These are phyloP conservation scores for Neurospora tetrasperma DNA, from an alignment of 495 filamentous ascomycete genomes.

Conservation along the genomic window DNA sequence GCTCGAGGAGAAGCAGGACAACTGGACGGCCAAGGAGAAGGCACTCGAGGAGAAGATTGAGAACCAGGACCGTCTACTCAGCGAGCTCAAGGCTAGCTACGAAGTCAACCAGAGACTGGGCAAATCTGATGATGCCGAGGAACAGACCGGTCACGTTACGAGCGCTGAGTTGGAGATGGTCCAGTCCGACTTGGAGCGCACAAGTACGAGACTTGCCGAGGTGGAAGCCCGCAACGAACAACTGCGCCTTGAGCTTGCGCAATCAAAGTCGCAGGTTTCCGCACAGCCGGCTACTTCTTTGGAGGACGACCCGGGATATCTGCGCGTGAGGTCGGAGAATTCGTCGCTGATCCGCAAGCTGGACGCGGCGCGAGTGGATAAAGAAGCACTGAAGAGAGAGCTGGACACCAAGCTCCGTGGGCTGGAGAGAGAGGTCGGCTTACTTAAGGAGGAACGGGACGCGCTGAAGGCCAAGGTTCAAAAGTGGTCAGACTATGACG, in stretches of 20 bases:
- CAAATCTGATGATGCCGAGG: slow-evolving; percentile 52
- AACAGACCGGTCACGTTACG: slow-evolving; percentile 51
- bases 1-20: slow-evolving; percentile 87
- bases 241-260: slow-evolving; percentile 77
- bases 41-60: slow-evolving; percentile 86
- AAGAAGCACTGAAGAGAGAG: slow-evolving; percentile 62
- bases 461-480: slow-evolving; percentile 66
- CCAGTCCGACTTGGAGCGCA: slow-evolving; percentile 80
- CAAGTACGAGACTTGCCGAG: slow-evolving; percentile 76
- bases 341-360: slow-evolving; percentile 78
- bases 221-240: slow-evolving; percentile 94
- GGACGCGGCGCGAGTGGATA: slow-evolving; percentile 71
- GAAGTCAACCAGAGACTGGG: slow-evolving; percentile 90
- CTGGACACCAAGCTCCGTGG: slow-evolving; percentile 61
- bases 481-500: slow-evolving; percentile 90
- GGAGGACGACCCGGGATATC: slow-evolving; percentile 82
- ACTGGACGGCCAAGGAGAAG: slow-evolving; percentile 93
- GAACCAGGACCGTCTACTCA: slow-evolving; percentile 83
- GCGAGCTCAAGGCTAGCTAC: slow-evolving; percentile 92
- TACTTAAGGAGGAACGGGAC: slow-evolving; percentile 59
- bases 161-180: slow-evolving; percentile 92
- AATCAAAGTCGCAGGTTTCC: slow-evolving; percentile 67
- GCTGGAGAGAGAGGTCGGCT: slow-evolving; percentile 61
- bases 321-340: slow-evolving; percentile 84
- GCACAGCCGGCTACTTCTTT: slow-evolving; percentile 43